Percentiles rank a stretch among this genome's conserved stretches.
phyloP scores from a whole-genome alignment of 257 asterid species.

The Capsicum pubescens region DNA sequence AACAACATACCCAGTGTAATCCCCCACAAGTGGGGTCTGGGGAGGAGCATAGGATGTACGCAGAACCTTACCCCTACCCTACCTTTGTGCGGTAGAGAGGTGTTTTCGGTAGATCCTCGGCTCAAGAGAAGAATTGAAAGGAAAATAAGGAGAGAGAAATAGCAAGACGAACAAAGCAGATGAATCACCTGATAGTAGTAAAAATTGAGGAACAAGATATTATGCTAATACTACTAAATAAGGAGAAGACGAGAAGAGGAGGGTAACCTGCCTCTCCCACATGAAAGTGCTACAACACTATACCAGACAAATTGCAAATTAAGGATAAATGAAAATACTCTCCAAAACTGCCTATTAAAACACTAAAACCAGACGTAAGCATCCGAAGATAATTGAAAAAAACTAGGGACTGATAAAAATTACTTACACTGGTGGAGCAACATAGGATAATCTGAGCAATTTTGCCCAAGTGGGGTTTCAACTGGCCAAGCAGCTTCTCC shows the following conservation, averaged over 20 bases:
- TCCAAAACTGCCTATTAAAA: not conserved
- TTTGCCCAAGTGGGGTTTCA: conserved; percentile 60
- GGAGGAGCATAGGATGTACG: not conserved
- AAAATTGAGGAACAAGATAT: not conserved
- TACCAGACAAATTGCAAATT: conserved; percentile 15
- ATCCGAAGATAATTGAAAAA: conserved; percentile 4
- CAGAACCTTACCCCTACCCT: not conserved
- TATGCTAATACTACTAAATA: not conserved
- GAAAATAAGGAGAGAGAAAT: not conserved
- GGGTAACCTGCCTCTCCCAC: not conserved
- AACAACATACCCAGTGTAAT: not conserved
- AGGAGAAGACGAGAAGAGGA: not conserved
- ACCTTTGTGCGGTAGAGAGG: not conserved
- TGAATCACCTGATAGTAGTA: not conserved
- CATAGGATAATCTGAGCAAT: conserved; percentile 57
- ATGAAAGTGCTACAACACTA: not conserved
- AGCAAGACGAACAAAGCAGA: not conserved
- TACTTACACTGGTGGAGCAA: conserved; percentile 80
- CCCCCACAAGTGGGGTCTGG: conserved; percentile 5
- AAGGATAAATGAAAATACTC: conserved; percentile 11
- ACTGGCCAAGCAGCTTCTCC: conserved; percentile 75
- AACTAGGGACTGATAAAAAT: conserved; percentile 23
- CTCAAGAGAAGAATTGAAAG: not conserved
- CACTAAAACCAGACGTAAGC: not conserved
- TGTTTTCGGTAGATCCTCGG: not conserved